phyloP scores from a whole-genome alignment of 345 rosid genomes.

The Brassica juncea region DNA sequence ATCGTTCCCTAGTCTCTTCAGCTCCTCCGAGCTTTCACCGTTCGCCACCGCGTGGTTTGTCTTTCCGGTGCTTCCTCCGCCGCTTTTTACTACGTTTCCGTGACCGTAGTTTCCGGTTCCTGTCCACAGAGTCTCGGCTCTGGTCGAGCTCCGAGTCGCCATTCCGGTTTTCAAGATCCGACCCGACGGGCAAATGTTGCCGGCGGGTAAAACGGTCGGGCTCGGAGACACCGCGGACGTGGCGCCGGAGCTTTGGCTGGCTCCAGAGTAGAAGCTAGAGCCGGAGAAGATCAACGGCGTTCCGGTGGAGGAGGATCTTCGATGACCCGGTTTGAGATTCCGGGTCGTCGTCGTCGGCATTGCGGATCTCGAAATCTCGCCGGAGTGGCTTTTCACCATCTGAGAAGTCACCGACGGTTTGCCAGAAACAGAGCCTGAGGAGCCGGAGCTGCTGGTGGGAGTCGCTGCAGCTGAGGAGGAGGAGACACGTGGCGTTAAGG shows the following conservation, averaged over 20 bases:
- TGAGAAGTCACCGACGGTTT: conserved; percentile 39
- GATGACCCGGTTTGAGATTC: conserved; percentile 52
- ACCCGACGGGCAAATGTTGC: conserved; percentile 93
- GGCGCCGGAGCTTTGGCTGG: conserved; percentile 24
- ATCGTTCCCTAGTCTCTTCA: conserved; percentile 79
- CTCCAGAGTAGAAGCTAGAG: conserved; percentile 46
- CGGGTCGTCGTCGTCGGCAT: conserved; percentile 22
- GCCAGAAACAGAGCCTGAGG: conserved; percentile 35
- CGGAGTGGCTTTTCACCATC: conserved; percentile 53
- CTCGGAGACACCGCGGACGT: conserved; percentile 45
- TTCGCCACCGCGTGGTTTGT: conserved; percentile 45
- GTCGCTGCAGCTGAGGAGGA: conserved; percentile 30
- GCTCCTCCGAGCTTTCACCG: conserved; percentile 61
- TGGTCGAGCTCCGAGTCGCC: conserved; percentile 49
- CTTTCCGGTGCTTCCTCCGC: conserved; percentile 27
- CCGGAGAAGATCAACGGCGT: conserved; percentile 74
- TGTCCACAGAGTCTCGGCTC: conserved; percentile 64
- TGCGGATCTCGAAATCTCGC: conserved; percentile 60
- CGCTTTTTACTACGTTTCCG: conserved; percentile 75
- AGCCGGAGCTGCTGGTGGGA: conserved; percentile 42
- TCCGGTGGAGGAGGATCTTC: conserved; percentile 83
- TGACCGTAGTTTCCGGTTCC: conserved; percentile 90
- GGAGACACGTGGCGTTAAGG: conserved; percentile 54
- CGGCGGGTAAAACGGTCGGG: conserved; percentile 58
- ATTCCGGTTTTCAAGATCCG: conserved; percentile 70